phyloP scores from a whole-genome alignment of 345 rosid species.

The Brassica cretica region DNA sequence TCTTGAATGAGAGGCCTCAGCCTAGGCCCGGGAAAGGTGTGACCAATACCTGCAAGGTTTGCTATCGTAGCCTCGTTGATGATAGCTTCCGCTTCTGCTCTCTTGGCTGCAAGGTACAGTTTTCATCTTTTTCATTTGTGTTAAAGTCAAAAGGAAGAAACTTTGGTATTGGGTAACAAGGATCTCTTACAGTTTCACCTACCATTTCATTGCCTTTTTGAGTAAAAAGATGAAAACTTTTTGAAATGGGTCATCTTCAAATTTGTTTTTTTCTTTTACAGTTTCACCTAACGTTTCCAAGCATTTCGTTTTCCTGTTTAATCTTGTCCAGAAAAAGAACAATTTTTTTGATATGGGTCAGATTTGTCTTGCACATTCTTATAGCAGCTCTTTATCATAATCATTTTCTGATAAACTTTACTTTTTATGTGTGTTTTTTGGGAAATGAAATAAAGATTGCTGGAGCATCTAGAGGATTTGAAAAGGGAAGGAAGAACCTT shows the following conservation, averaged over 20 bases:
- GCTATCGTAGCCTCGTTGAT: constrained; percentile 92
- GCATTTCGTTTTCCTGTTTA: neutral
- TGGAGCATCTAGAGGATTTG: constrained; percentile 67
- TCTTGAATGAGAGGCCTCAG: constrained; percentile 96
- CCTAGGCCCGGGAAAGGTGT: constrained; percentile 97
- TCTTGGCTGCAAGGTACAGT: constrained; percentile 91
- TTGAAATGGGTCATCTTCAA: neutral
- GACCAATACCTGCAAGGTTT: constrained; percentile 89
- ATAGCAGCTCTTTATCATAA: neutral
- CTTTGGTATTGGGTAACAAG: neutral
- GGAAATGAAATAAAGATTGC: constrained; percentile 51
- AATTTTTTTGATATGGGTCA: constrained; percentile 13
- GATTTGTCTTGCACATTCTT: neutral
- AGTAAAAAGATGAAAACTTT: constrained; percentile 29
- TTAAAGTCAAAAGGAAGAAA: constrained; percentile 7
- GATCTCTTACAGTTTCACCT: constrained; percentile 20
- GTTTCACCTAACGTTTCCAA: constrained; percentile 1
- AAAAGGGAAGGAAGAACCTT: constrained; percentile 54
- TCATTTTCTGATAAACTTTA: constrained; percentile 15
- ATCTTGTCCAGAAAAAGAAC: neutral
- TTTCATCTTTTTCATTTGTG: constrained; percentile 5
- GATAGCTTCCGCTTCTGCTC: constrained; percentile 97
- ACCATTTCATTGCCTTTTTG: constrained; percentile 11
- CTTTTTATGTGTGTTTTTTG: constrained; percentile 18
- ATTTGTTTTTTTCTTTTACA: neutral